Conservation (phyloP, 495 filamentous ascomycete species). For the Penicillium bialowiezense region DNA sequence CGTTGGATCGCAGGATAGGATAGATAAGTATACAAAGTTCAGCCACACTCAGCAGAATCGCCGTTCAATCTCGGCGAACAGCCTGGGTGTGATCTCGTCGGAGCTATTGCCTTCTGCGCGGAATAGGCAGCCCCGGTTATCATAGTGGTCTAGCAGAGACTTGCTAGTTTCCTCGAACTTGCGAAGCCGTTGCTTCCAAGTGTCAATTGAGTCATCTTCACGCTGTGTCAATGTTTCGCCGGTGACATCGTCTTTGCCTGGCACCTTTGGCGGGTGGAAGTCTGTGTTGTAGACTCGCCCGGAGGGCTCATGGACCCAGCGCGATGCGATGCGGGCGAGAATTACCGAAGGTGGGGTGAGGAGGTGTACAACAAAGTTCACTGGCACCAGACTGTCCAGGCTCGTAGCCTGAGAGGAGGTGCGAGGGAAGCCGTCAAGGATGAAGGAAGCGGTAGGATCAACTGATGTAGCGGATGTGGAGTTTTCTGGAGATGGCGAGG, state of each 20-base stretch:
- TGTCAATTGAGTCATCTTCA: conserved; percentile 80
- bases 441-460: conserved; percentile 77
- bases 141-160: conserved; percentile 85
- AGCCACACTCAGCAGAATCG: conserved; percentile 57
- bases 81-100: conserved; percentile 87
- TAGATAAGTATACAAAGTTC: conserved; percentile 18
- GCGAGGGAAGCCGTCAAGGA: conserved; percentile 94
- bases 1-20: conserved; percentile 1
- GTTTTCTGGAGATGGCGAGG: conserved; percentile 2
- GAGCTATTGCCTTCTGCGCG: conserved; percentile 82
- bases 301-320: conserved; percentile 91
- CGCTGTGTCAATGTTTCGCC: conserved; percentile 82
- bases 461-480: conserved; percentile 47
- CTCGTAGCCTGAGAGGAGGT: conserved; percentile 75
- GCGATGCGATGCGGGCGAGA: conserved; percentile 79
- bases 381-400: conserved; percentile 76
- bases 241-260: conserved; percentile 85
- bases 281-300: conserved; percentile 91
- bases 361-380: conserved; percentile 79
- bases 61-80: conserved; percentile 75
- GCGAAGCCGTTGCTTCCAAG: conserved; percentile 73
- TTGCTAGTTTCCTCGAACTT: conserved; percentile 85
- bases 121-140: conserved; percentile 80
- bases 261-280: conserved; percentile 79
- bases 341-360: conserved; percentile 64